Conservation (phyloP, 2,329 filamentous ascomycete species). For the Xylariaceae sp. region DNA sequence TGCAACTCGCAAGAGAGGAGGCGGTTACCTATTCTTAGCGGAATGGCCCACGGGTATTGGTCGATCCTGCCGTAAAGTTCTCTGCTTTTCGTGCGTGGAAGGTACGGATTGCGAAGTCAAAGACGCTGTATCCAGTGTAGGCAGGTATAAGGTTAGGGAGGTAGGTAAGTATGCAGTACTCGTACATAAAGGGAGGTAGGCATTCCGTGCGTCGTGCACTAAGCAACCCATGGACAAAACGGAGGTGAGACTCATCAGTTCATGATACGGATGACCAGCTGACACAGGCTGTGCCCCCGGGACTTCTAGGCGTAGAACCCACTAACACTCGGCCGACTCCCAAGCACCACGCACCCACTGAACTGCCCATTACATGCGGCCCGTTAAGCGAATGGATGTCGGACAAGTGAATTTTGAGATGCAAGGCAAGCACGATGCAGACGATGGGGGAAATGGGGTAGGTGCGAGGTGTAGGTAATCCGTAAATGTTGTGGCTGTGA, state of each 20-base stretch:
- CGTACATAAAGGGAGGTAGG: not conserved
- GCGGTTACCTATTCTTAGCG: too few species aligned
- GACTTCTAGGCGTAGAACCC: too few species aligned
- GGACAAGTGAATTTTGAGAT: slow-evolving; percentile 12
- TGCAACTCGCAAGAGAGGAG: too few species aligned
- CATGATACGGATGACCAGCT: too few species aligned
- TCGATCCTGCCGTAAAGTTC: not conserved
- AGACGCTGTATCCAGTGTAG: not conserved
- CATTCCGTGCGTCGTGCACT: not conserved
- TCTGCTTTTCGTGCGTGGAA: not conserved
- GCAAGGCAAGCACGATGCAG: slow-evolving; percentile 14
- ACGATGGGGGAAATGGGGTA: not conserved
- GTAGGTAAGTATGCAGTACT: not conserved
- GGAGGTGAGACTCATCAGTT: too few species aligned
- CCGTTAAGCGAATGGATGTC: slow-evolving; percentile 18
- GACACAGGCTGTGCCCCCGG: too few species aligned
- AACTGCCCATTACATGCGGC: not conserved
- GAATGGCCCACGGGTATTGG: not conserved
- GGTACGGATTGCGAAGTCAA: not conserved
- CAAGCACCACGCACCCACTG: too few species aligned
- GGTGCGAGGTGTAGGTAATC: too few species aligned
- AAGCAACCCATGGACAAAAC: too few species aligned
- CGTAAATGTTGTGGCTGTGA: slow-evolving; percentile 7
- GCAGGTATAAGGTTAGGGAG: not conserved
- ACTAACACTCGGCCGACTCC: too few species aligned